A percentile compares a stretch with the other conserved stretches of the same genome.
These are phyloP conservation scores for Litchi chinensis DNA, from an alignment of 345 rosid genomes.

Conservation along the genomic window DNA sequence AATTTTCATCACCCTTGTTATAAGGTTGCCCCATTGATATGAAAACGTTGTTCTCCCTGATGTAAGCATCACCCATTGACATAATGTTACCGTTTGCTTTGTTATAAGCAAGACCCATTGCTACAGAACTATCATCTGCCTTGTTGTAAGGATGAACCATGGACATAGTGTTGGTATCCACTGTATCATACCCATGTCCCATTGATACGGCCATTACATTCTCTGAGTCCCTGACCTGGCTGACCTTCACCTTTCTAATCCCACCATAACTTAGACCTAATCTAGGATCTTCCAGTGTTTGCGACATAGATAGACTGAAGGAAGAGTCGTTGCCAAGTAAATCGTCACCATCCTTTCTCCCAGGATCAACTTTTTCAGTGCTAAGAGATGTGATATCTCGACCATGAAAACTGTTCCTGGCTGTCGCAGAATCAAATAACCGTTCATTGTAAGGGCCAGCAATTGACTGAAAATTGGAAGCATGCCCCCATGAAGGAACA, in stretches of 20 bases:
- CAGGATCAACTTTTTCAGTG: constrained; percentile 31
- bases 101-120: constrained; percentile 34
- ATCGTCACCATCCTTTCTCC: constrained; percentile 38
- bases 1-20: constrained; percentile 38
- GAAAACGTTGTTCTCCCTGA: constrained; percentile 41
- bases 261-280: constrained; percentile 42
- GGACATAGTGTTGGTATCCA: constrained; percentile 31
- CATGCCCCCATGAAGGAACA: constrained; percentile 43
- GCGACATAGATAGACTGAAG: constrained; percentile 48
- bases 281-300: constrained; percentile 40
- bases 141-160: constrained; percentile 29
- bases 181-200: constrained; percentile 35
- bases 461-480: constrained; percentile 41
- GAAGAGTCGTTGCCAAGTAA: constrained; percentile 36
- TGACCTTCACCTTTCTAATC: constrained; percentile 58
- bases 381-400: constrained; percentile 30
- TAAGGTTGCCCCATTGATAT: constrained; percentile 49
- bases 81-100: constrained; percentile 31
- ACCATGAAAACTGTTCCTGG: constrained; percentile 35
- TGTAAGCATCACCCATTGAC: constrained; percentile 40
- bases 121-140: constrained; percentile 29
- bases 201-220: constrained; percentile 34
- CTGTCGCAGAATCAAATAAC: constrained; percentile 39
- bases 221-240: constrained; percentile 50
- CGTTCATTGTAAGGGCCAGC: constrained; percentile 43